These are phyloP conservation scores for Penicillium sp. DNA, from an alignment of 2,329 filamentous ascomycete species.

Conservation along the genomic window DNA sequence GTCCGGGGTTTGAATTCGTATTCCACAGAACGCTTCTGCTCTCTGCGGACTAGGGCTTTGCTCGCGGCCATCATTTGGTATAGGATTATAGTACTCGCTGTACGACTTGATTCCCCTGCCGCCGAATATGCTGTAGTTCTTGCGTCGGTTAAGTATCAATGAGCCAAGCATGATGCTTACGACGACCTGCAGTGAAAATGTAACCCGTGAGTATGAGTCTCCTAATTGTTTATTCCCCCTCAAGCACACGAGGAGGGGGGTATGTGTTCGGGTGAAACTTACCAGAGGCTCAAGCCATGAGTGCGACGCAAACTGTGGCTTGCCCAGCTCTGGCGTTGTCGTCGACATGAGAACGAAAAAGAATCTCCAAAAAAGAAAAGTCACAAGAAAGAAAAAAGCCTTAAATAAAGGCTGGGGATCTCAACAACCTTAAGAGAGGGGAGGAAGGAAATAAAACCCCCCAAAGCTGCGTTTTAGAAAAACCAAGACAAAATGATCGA, in stretches of 20 bases:
- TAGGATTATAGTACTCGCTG: conserved; percentile 3
- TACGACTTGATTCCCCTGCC: conserved; percentile 11
- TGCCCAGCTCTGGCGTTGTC: conserved; percentile 34
- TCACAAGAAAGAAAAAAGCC: not conserved
- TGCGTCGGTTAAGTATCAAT: conserved; percentile 53
- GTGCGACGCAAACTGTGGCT: conserved; percentile 42
- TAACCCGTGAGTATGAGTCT: not conserved
- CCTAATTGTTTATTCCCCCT: too few relatives aligned
- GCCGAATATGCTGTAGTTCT: conserved; percentile 49
- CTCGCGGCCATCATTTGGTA: conserved; percentile 18
- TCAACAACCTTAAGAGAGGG: not conserved
- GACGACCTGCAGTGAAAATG: conserved; percentile 47
- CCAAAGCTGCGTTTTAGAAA: too few relatives aligned
- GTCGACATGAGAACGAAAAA: not conserved
- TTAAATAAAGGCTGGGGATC: not conserved
- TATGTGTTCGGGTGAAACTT: conserved; percentile 6
- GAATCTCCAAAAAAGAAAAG: not conserved
- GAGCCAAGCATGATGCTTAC: conserved; percentile 55
- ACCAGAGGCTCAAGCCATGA: conserved; percentile 42
- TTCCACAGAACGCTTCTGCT: conserved; percentile 52
- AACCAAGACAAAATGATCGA: not conserved
- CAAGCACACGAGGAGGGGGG: too few relatives aligned
- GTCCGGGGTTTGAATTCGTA: conserved; percentile 59
- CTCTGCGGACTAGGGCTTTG: conserved; percentile 50
- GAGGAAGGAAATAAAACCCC: not conserved